Conservation (phyloP, 2,329 filamentous ascomycete species). For the Claviceps africana region DNA sequence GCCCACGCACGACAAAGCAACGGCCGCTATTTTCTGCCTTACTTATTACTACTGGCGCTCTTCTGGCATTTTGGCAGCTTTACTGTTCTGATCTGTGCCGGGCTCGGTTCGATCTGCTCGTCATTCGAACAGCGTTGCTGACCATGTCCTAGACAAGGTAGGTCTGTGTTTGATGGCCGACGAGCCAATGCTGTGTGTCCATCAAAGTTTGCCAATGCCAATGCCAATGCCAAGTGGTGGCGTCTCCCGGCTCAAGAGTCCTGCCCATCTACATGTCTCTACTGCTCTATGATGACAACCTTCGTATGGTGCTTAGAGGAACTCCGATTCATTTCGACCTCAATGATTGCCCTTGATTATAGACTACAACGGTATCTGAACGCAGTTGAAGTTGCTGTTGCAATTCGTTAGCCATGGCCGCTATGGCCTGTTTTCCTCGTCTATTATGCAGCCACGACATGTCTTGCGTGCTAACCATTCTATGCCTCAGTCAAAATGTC, state of each 20-base stretch:
- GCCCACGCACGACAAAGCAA: not conserved
- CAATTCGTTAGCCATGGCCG: not conserved
- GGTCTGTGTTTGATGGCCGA: not conserved
- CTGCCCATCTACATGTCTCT: not conserved
- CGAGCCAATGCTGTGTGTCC: not conserved
- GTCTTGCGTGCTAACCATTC: constrained; percentile 1
- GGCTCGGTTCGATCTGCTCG: not conserved
- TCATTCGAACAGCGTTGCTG: constrained; percentile 8
- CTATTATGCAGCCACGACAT: not conserved
- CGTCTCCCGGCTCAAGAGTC: not conserved
- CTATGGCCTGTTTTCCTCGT: not conserved
- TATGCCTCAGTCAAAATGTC: constrained; percentile 31
- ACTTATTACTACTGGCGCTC: not conserved
- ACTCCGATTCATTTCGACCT: constrained; percentile 40
- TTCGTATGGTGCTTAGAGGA: constrained; percentile 42
- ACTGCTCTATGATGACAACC: constrained; percentile 45
- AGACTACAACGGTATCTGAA: constrained; percentile 99
- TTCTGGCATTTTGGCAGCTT: not conserved
- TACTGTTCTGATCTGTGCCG: not conserved
- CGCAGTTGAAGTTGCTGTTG: constrained; percentile 21
- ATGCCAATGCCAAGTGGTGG: not conserved
- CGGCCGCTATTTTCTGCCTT: not conserved
- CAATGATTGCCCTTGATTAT: constrained; percentile 49
- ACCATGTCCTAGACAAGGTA: constrained; percentile 19
- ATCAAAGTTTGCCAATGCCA: not conserved